These are phyloP conservation scores for Salix arbutifolia DNA, from an alignment of 345 rosid species.

Conservation along the genomic window DNA sequence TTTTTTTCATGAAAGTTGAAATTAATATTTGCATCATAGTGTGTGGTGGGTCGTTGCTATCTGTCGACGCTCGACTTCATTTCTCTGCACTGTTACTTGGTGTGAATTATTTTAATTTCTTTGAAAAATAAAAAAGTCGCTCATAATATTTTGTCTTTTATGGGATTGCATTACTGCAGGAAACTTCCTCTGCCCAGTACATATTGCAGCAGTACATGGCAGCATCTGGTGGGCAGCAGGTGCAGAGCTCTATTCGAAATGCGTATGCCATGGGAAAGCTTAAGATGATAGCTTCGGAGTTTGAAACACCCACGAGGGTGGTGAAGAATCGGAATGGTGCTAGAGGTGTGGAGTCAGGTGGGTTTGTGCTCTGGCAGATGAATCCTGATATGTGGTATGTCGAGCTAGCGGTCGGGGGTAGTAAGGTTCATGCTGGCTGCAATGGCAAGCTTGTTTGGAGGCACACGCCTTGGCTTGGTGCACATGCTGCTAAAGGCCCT, in stretches of 20 bases:
- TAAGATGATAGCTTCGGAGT: conserved; percentile 70
- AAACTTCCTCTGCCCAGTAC: conserved; percentile 85
- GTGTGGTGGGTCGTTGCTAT: background rate
- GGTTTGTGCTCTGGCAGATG: conserved; percentile 96
- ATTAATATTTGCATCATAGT: background rate
- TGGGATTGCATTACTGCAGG: conserved; percentile 34
- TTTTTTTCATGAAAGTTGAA: background rate
- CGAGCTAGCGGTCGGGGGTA: conserved; percentile 79
- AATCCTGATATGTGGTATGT: conserved; percentile 96
- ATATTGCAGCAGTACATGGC: conserved; percentile 86
- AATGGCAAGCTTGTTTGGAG: conserved; percentile 90
- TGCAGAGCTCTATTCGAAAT: conserved; percentile 68
- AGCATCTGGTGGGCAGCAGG: conserved; percentile 82
- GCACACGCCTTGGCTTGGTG: conserved; percentile 92
- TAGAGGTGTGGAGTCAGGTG: conserved; percentile 61
- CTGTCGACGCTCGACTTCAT: conserved; percentile 4
- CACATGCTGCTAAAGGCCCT: conserved; percentile 84
- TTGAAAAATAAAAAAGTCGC: background rate
- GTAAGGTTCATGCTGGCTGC: conserved; percentile 86
- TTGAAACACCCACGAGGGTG: conserved; percentile 63
- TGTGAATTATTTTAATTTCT: background rate
- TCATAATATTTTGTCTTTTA: background rate
- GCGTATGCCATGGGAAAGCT: conserved; percentile 87
- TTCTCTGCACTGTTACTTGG: conserved; percentile 2
- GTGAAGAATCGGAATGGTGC: conserved; percentile 61